A percentile compares a stretch with the other conserved stretches of the same genome.
Evolutionary conservation across 805 yeast genomes (phyloP).

Genomic region (Candida ponderosae): DNA sequence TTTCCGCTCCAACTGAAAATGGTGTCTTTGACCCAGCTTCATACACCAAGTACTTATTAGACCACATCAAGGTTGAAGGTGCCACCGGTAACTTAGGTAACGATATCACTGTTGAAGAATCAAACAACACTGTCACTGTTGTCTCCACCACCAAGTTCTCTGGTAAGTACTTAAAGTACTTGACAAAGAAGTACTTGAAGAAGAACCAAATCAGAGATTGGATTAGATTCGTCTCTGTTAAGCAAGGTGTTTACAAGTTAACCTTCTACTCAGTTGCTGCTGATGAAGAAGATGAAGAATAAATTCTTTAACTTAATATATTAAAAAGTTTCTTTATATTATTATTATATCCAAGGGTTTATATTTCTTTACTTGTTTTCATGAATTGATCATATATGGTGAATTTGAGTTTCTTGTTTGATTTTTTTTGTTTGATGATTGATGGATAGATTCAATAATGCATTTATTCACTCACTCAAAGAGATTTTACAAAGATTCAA

Average conservation of each 20-base stretch:
- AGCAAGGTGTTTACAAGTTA: slow-evolving; percentile 93
- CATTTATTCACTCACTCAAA: no score
- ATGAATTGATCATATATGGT: no score
- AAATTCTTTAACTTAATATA: slow-evolving; percentile 32
- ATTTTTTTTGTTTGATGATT: no score
- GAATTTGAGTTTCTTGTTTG: no score
- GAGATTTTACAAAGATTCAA: no score
- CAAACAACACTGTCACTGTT: slow-evolving; percentile 83
- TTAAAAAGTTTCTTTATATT: not conserved
- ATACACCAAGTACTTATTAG: slow-evolving; percentile 95
- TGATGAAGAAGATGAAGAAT: slow-evolving; percentile 94
- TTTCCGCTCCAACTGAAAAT: slow-evolving; percentile 94
- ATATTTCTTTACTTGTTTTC: no score
- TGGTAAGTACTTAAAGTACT: slow-evolving; percentile 99
- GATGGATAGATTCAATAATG: no score
- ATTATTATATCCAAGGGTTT: no score
- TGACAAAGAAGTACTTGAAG: slow-evolving; percentile 99
- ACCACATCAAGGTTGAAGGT: slow-evolving; percentile 98
- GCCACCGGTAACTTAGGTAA: slow-evolving; percentile 95
- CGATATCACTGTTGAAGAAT: slow-evolving; percentile 84
- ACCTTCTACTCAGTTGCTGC: slow-evolving; percentile 98
- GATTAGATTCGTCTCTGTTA: slow-evolving; percentile 97
- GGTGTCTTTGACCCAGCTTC: slow-evolving; percentile 97
- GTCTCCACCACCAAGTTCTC: slow-evolving; percentile 91
- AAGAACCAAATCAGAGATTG: slow-evolving; percentile 99